Conservation (phyloP, 208 protist species). For the Acanthamoeba healyi region DNA sequence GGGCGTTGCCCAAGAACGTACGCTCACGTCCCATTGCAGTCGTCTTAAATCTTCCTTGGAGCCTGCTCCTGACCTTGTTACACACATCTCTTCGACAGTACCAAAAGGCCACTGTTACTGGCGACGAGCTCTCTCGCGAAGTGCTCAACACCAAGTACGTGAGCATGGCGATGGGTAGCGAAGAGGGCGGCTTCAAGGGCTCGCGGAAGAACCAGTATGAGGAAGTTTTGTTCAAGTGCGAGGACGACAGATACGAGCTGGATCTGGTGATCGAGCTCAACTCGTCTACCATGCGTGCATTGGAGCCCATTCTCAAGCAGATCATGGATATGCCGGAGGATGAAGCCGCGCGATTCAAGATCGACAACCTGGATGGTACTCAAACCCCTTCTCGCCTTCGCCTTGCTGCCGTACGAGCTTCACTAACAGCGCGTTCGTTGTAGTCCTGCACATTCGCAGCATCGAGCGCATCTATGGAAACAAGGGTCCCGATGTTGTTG, state of each 20-base stretch:
- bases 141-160: slow-evolving; percentile 91
- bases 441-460: slow-evolving; percentile 82
- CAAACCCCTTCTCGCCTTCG: background rate
- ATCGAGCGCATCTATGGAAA: slow-evolving; percentile 90
- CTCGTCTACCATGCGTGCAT: slow-evolving; percentile 85
- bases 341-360: slow-evolving; percentile 63
- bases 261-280: slow-evolving; percentile 91
- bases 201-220: slow-evolving; percentile 91
- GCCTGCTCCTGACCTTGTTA: background rate
- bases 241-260: slow-evolving; percentile 86
- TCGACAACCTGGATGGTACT: slow-evolving; percentile 34
- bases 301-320: slow-evolving; percentile 85
- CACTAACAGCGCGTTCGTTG: background rate
- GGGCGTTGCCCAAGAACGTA: slow-evolving; percentile 85
- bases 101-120: slow-evolving; percentile 20
- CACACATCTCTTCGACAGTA: background rate
- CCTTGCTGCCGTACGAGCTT: too few species aligned
- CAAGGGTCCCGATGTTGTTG: slow-evolving; percentile 84
- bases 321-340: slow-evolving; percentile 78
- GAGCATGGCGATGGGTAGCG: slow-evolving; percentile 89
- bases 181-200: slow-evolving; percentile 88
- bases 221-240: slow-evolving; percentile 89
- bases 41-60: background rate
- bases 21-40: background rate
- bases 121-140: slow-evolving; percentile 52